Percentiles rank a stretch among this genome's conserved stretches.
Conservation (phyloP, 345 rosid genomes). For the Boechera divaricarpa region DNA sequence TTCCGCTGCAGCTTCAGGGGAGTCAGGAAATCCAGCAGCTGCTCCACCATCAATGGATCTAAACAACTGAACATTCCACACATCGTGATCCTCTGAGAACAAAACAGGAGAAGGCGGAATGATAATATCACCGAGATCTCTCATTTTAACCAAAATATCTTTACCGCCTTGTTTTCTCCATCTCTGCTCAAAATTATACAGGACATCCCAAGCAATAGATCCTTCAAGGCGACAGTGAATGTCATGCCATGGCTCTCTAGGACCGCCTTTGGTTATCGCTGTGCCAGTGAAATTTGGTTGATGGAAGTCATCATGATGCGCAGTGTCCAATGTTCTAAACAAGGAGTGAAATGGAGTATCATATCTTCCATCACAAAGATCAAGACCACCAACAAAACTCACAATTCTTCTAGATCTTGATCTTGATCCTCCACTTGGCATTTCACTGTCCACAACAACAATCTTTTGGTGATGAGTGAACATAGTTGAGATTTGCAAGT, state of each 20-base stretch:
- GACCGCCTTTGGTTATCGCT: slow-evolving; percentile 94
- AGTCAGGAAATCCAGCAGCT: slow-evolving; percentile 94
- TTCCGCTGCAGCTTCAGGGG: slow-evolving; percentile 95
- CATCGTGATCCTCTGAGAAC: slow-evolving; percentile 75
- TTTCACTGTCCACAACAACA: slow-evolving; percentile 78
- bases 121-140: slow-evolving; percentile 77
- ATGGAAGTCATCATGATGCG: slow-evolving; percentile 97
- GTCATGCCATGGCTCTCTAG: slow-evolving; percentile 99
- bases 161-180: slow-evolving; percentile 96
- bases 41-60: slow-evolving; percentile 99
- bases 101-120: slow-evolving; percentile 91
- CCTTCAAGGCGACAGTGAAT: slow-evolving; percentile 97
- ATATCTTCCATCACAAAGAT: slow-evolving; percentile 97
- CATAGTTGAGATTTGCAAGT: slow-evolving; percentile 87
- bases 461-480: slow-evolving; percentile 99
- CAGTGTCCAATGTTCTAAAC: slow-evolving; percentile 92
- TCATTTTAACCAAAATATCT: slow-evolving; percentile 72
- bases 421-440: slow-evolving; percentile 65
- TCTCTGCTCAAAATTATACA: slow-evolving; percentile 94
- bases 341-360: slow-evolving; percentile 93
- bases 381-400: slow-evolving; percentile 97
- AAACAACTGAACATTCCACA: slow-evolving; percentile 95
- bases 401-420: slow-evolving; percentile 74
- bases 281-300: slow-evolving; percentile 89
- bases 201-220: slow-evolving; percentile 96